A percentile compares a stretch with the other conserved stretches of the same genome.
These are phyloP conservation scores for Pyricularia grisea DNA, from an alignment of 2,329 filamentous ascomycete genomes.

Conservation along the genomic window DNA sequence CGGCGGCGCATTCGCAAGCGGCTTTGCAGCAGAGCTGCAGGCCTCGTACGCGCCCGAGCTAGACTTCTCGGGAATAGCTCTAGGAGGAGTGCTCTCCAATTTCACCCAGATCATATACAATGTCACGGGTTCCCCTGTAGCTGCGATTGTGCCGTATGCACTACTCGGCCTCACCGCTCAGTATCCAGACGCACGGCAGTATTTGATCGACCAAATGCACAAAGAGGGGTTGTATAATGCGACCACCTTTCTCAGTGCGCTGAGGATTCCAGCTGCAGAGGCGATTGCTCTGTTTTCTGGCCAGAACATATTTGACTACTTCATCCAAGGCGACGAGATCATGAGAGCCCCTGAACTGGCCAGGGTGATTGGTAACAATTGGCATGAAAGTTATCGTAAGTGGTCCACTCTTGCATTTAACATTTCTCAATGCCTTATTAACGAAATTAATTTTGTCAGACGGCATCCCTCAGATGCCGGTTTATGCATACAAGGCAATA, in stretches of 20 bases:
- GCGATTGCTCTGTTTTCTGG: background rate
- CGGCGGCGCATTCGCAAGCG: conserved; percentile 38
- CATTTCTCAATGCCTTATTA: no score
- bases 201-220: background rate
- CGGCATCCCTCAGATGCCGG: conserved; percentile 32
- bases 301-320: background rate
- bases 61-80: conserved; percentile 20
- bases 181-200: background rate
- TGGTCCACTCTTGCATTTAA: background rate
- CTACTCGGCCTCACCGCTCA: background rate
- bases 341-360: background rate
- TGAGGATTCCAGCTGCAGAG: background rate
- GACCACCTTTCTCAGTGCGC: background rate
- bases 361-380: background rate
- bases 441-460: conserved; percentile 11
- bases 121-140: conserved; percentile 21
- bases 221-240: background rate
- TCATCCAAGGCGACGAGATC: background rate
- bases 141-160: conserved; percentile 18
- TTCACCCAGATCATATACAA: conserved; percentile 26
- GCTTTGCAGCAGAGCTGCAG: conserved; percentile 39
- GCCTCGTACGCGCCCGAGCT: conserved; percentile 37
- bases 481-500: conserved; percentile 37
- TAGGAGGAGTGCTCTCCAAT: conserved; percentile 35
- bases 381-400: background rate